Evolutionary conservation across 768 basidiomycete species (phyloP).

Genomic region (Phanerochaete sordida): DNA sequence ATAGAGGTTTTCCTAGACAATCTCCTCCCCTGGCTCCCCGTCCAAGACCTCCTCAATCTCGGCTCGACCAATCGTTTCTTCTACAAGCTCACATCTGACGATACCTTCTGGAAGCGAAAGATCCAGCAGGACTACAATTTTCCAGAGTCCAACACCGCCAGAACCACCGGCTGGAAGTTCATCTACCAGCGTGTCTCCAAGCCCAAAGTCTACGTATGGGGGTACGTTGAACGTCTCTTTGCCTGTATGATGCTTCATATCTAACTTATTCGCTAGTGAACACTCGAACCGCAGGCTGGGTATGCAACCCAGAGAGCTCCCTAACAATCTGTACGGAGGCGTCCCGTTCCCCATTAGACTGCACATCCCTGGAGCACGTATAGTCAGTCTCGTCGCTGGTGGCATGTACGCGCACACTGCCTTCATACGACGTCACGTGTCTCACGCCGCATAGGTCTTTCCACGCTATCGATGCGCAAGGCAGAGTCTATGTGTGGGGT

Average conservation of each 20-base stretch:
- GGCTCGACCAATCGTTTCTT: constrained; percentile 65
- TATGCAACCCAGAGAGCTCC: constrained; percentile 24
- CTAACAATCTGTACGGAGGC: constrained; percentile 31
- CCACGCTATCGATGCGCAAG: constrained; percentile 77
- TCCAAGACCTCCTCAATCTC: constrained; percentile 55
- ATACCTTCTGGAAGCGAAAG: constrained; percentile 76
- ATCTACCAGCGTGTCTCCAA: constrained; percentile 69
- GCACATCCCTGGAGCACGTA: constrained; percentile 51
- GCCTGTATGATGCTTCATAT: neutral
- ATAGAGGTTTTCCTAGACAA: constrained; percentile 78
- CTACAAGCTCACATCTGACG: constrained; percentile 57
- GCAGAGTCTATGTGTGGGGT: constrained; percentile 83
- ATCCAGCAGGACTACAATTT: constrained; percentile 76
- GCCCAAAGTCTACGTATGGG: constrained; percentile 52
- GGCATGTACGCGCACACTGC: constrained; percentile 61
- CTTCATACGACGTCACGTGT: neutral
- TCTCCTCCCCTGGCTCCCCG: constrained; percentile 53
- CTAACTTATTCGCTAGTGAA: constrained; percentile 41
- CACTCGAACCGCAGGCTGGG: constrained; percentile 64
- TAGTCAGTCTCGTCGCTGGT: constrained; percentile 74
- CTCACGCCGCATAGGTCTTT: constrained; percentile 59
- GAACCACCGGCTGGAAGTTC: constrained; percentile 74
- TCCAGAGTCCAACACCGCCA: constrained; percentile 63
- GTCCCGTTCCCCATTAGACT: constrained; percentile 68
- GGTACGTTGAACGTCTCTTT: constrained; percentile 38